Evolutionary conservation across 2,329 filamentous ascomycete species (phyloP).

Genomic region (Sarocladiaceae sp.): DNA sequence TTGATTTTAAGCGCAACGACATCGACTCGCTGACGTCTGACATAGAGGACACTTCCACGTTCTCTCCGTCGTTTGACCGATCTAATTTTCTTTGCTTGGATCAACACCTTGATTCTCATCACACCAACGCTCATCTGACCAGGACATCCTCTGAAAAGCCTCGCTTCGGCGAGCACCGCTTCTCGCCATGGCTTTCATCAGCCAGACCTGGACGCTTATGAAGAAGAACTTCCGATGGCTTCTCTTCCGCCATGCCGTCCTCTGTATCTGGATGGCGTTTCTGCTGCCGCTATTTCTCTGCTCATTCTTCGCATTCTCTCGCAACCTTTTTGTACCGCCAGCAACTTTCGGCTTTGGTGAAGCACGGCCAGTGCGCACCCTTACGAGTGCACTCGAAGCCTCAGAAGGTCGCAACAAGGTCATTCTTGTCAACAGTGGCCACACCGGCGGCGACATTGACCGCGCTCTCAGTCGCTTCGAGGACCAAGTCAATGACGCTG

Average conservation of each 20-base stretch:
- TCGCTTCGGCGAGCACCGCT: constrained; percentile 9
- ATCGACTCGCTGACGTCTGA: not conserved
- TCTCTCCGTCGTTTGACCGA: not conserved
- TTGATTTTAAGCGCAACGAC: too few species aligned
- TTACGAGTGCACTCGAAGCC: constrained; percentile 60
- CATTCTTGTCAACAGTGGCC: constrained; percentile 74
- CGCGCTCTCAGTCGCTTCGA: constrained; percentile 62
- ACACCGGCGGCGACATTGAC: constrained; percentile 66
- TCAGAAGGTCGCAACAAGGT: constrained; percentile 61
- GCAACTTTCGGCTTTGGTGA: constrained; percentile 70
- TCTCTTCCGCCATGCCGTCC: constrained; percentile 46
- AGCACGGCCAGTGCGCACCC: constrained; percentile 55
- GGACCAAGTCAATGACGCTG: constrained; percentile 47
- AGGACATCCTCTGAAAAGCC: not conserved
- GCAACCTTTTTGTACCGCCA: constrained; percentile 78
- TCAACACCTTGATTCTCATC: not conserved
- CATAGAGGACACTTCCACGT: not conserved
- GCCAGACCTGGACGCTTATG: constrained; percentile 58
- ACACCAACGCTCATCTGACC: too few species aligned
- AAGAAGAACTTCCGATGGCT: constrained; percentile 59
- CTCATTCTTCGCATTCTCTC: constrained; percentile 64
- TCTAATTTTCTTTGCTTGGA: not conserved
- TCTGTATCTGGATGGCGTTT: constrained; percentile 53
- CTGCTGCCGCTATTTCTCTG: constrained; percentile 55
- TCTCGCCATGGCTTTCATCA: constrained; percentile 44